Evolutionary conservation across 495 filamentous ascomycete species (phyloP), one percentile per base, ranked within the genome.

Genomic region (Penicillium cosmopolitanum): DNA sequence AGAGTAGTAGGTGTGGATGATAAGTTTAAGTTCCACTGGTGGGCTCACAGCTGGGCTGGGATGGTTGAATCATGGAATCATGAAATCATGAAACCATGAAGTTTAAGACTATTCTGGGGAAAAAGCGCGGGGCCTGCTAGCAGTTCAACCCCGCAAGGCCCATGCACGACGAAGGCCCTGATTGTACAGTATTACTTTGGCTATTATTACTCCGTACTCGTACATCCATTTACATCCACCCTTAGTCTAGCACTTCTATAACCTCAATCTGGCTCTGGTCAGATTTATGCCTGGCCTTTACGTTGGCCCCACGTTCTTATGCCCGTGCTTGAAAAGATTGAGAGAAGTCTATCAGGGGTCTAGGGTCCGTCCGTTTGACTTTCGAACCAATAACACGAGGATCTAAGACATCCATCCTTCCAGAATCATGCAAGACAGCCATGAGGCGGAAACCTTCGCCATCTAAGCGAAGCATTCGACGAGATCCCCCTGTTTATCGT

Each of bases 31-130:
- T 38, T 38, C 36, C 36, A 38, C 12, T 31, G 28, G 28, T 31
- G 28, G 28, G 28, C 28, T 31, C 28, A 31, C 28, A 31, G 28
- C 28, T 31, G 28, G 28, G 5, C 28, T 31, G 28, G 8, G 28
- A 31, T 31, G 28, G 28, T 31, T 8, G 28, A 31, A 31, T 7
- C 28, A 31, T 9, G 28, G 5, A 38, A 38, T 38, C 15, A 38
- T 38, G 15, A 38, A 38, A 38, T n/a, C 47, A 25, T 50, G 7
- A 50, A 50, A 5, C 3, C 23, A 33, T 31, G 21, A 51, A 43
- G 38, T 5, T 18, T 35, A 34, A 40, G 40, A 64, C 48, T 36
- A 67, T 63, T 31, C 65, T 67, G 65, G 65, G 65, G 65, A 67
- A 44, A 38, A 44, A 67, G 52, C 60, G 63, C 56, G 62, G 62